Base-by-base conservation (phyloP, 2,329 filamentous ascomycete species). In the Chaetomium olivaceum region DNA sequence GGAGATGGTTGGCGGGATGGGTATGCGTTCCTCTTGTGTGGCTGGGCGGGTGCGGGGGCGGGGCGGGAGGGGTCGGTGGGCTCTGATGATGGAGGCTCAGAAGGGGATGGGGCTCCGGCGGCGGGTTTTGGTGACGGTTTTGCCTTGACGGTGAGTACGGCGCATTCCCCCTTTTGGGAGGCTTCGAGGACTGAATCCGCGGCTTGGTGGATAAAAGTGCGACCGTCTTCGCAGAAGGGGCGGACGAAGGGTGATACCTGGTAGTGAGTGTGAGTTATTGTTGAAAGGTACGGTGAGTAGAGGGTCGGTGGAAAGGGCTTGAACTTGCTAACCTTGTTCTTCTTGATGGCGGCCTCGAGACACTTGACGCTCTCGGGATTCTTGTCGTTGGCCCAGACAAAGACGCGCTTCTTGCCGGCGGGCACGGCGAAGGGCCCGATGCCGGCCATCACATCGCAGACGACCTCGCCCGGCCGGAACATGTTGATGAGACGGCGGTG, bases 371-470 rank as follows among this genome's bases (percentile, higher is more conserved):
- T 93, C 73, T 96, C 91, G 0, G 94, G 94, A 75, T 99, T 99
- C 75, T 97, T 89, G 77, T 99, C 95, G 78, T 98, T 99, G 48
- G 93, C 95, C 89, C 91, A 96, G 21, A 97, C 93, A 72, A 98
- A 96, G 31, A 96, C 91, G 48, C 87, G 88, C 77, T 91, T 94
- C 80, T 91, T 96, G 19, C 92, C 95, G 0, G 94, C 93, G 0
- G 95, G 95, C 3, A 97, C 84, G 25, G 94, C 93, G 77, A 99
- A 99, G 0, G 95, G 95, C 0, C 95, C 95, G 58, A 99, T 93
- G 52, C 95, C 95, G 0, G 93, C 94, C 94, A 98, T 99, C 70
- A 97, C 90, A 77, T 99, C 95, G 80, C 90, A 95, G 1, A 98
- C 91, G 3, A 93, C 93, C 74, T 98, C 91, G 48, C 95, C 93